These are phyloP conservation scores for Sclerospora graminicola DNA, from an alignment of 352 stramenopile species.

Conservation along the genomic window DNA sequence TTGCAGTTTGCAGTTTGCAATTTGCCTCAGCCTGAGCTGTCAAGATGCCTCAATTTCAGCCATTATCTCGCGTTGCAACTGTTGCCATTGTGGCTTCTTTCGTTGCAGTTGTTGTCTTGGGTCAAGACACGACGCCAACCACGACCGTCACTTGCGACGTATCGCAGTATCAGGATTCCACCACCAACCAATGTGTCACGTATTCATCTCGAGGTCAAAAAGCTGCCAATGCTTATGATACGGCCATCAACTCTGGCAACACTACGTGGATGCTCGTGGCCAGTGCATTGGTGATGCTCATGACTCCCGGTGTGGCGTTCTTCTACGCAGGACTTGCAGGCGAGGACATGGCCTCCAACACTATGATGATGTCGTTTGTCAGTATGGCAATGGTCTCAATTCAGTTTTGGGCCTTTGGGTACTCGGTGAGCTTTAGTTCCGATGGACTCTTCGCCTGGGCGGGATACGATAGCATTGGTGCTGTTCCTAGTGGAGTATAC, in stretches of 20 bases:
- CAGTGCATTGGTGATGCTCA: conserved; percentile 59
- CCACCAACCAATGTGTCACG: conserved; percentile 27
- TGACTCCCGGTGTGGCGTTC: conserved; percentile 59
- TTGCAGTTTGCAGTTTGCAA: too few species aligned
- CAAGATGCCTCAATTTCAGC: too few species aligned
- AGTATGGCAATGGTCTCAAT: conserved; percentile 71
- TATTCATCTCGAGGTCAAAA: conserved; percentile 27
- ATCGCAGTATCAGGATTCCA: conserved; percentile 32
- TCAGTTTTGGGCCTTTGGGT: conserved; percentile 73
- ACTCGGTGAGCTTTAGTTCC: conserved; percentile 58
- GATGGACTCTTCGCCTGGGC: conserved; percentile 53
- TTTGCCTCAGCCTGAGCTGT: too few species aligned
- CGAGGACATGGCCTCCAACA: conserved; percentile 71
- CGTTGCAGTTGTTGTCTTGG: too few species aligned
- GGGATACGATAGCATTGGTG: conserved; percentile 48
- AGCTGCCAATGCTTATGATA: conserved; percentile 21
- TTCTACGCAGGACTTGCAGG: conserved; percentile 76
- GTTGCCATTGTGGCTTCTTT: too few species aligned
- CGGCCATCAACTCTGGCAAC: conserved; percentile 37
- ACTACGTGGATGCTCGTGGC: conserved; percentile 59
- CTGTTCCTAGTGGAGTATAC: conserved; percentile 33
- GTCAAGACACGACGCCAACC: too few species aligned
- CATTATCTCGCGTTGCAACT: too few species aligned
- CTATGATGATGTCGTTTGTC: conserved; percentile 76
- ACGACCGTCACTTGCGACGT: conserved; percentile 10